Base-by-base conservation (phyloP, 257 asterid species). In the Penstemon newberryi region DNA sequence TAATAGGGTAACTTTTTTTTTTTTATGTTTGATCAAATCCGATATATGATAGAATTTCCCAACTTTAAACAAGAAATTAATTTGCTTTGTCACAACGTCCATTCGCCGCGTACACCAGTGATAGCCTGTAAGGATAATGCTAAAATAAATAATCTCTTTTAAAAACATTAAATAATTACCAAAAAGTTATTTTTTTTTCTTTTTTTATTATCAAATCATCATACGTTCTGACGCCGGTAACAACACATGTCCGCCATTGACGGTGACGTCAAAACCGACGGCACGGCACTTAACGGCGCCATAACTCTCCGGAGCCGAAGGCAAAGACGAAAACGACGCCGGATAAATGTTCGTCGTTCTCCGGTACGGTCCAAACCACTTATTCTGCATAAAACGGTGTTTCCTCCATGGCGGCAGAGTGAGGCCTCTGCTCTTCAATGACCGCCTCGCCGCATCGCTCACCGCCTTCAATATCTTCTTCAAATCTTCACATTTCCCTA, bases 391-490 rank as follows among this genome's bases (percentile, higher is more conserved):
- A 81, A 83, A 92, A 0, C 98, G 89, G 78, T 86, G 78, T 46
- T 86, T 89, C 77, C 96, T 77, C 98, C 98, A 92, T 19, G 96
- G 98, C 53, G 96, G 91, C 44, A 87, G 67, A 11, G 62, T 70
- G 51, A 92, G 84, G 4, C 73, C 91, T 55, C 85, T 59, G 77
- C 69, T 80, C 76, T 83, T 89, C 82, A 92, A 40, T 65, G 96
- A 89, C 6, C 89, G 76, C 65, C 67, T 83, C n/a, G 85, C 86
- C 0, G 78, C 95, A 56, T 82, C 84, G 80, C 95, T 84, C 82
- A 71, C 75, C 25, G 67, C 72, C 77, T 61, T 84, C 77, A 92
- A n/a, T 62, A 89, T 77, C 79, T 25, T 83, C 80, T 71, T 89
- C 71, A 92, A 41, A 37, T 80, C 85, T 15, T 80, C 98, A 49